phyloP scores from a whole-genome alignment of 139 green algal genomes.

The Chlorella sp. region DNA sequence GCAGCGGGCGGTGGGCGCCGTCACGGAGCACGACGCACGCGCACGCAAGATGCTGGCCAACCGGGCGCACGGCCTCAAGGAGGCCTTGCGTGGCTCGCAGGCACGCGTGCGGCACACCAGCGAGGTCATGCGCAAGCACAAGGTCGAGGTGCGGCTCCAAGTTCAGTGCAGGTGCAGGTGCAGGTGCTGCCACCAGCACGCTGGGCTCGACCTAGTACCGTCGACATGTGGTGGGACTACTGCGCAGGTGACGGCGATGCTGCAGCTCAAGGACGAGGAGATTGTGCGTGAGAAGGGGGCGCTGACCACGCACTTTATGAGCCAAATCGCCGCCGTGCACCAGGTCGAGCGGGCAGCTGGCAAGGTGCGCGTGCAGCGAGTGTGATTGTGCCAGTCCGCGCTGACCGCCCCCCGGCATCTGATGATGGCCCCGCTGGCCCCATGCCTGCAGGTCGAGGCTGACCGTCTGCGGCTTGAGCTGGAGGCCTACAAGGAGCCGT shows the following conservation, averaged over 20 bases:
- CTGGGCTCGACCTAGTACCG: neutral
- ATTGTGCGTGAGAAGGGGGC: neutral
- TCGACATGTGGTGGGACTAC: neutral
- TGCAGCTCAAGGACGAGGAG: conserved; percentile 11
- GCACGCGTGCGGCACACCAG: neutral
- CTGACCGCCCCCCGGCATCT: too few relatives aligned
- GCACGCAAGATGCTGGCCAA: conserved; percentile 20
- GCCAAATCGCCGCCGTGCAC: conserved; percentile 13
- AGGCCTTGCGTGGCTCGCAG: conserved; percentile 15
- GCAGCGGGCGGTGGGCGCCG: neutral
- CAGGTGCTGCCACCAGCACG: too few relatives aligned
- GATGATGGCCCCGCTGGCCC: too few relatives aligned
- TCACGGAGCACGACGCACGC: conserved; percentile 22
- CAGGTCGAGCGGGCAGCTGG: conserved; percentile 10
- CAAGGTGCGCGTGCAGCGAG: neutral
- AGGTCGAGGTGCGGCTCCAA: neutral
- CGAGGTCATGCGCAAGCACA: neutral
- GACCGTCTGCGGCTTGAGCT: conserved; percentile 16
- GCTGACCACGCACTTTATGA: neutral
- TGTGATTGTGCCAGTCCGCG: too few relatives aligned
- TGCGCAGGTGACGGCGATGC: conserved; percentile 12
- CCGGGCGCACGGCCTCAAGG: conserved; percentile 13
- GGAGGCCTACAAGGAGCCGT: conserved; percentile 24
- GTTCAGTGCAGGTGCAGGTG: neutral
- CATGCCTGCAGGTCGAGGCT: conserved; percentile 18